Base-by-base conservation (phyloP, 345 rosid genomes). In the Anacardium occidentale region DNA sequence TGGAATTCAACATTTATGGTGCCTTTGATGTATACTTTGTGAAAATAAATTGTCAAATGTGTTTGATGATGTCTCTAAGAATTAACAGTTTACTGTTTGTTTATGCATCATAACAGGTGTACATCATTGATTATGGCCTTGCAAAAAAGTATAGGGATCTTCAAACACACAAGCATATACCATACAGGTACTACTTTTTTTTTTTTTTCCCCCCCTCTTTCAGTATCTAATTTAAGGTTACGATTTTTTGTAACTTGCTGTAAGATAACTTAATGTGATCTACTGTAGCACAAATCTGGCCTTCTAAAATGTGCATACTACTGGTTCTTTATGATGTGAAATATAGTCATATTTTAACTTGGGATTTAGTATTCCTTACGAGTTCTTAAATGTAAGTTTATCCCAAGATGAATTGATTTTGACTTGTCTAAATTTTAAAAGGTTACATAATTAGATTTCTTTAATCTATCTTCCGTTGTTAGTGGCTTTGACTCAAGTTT, bases 91-190 rank as follows among this genome's bases (percentile, higher is more conserved):
- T 45, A 11, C 14, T n/a, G 65, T n/a, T 64, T 12, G 42, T 57
- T 68, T 72, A 26, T 10, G 52, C 52, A 32, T 64, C 53, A 20
- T 17, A 21, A 52, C 85, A 93, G 93, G 98, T 89, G 32, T 91
- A 93, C 57, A 68, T 84, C 44, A 93, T 93, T 79, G 96, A 89
- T 81, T 91, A 83, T 77, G 96, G 98, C 42, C 97, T 91, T 74
- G 98, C 94, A 58, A 91, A 89, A 85, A 93, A 89, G 78, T 91
- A 86, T 77, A 87, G 94, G 74, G 96, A 88, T 79, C 90, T 86
- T 79, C 95, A 91, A 76, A 93, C 95, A 40, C 95, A 91, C 68
- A 89, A 89, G 79, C 98, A 92, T 81, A 93, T 93, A 73, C 94
- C 93, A 60, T 93, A 89, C 82, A 85, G 88, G 89, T 83, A 82